Percentiles rank a stretch among this genome's conserved stretches.
These are phyloP conservation scores for Dianthus caryophyllus DNA, from an alignment of 148 eudicot genomes.

Conservation along the genomic window DNA sequence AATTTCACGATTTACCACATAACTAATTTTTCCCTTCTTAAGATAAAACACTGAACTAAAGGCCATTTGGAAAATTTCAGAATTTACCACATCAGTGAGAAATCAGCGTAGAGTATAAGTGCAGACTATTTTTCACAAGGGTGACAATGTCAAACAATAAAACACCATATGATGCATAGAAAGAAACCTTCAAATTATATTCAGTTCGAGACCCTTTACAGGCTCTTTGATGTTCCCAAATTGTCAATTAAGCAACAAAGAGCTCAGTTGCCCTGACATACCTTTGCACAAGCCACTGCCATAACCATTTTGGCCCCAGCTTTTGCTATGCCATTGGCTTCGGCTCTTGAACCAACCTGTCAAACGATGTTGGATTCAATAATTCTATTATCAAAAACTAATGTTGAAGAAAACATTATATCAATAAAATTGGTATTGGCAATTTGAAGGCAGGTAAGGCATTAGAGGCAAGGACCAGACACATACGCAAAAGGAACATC, in stretches of 20 bases:
- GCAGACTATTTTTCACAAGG: background rate
- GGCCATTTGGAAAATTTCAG: too few relatives aligned
- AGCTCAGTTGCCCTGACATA: conserved; percentile 21
- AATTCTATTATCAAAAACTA: background rate
- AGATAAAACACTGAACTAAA: too few relatives aligned
- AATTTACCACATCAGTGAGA: too few relatives aligned
- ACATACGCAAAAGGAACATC: background rate
- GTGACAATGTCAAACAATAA: background rate
- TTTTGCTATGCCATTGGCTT: conserved; percentile 96
- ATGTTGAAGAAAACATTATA: background rate
- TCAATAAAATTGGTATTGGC: background rate
- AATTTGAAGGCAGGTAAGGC: background rate
- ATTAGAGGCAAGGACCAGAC: background rate
- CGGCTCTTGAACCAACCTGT: conserved; percentile 95
- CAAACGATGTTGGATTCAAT: background rate
- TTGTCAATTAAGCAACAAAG: too few relatives aligned
- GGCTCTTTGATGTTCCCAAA: too few relatives aligned
- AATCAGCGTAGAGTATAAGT: background rate
- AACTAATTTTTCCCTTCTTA: too few relatives aligned
- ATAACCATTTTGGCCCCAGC: conserved; percentile 99
- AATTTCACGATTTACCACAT: too few relatives aligned
- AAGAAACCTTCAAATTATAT: too few relatives aligned
- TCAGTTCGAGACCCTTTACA: too few relatives aligned
- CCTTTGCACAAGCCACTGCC: conserved; percentile 99
- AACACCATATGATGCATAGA: background rate